Base-by-base conservation (phyloP, 2,329 filamentous ascomycete genomes). In the Sclerotinia glacialis region DNA sequence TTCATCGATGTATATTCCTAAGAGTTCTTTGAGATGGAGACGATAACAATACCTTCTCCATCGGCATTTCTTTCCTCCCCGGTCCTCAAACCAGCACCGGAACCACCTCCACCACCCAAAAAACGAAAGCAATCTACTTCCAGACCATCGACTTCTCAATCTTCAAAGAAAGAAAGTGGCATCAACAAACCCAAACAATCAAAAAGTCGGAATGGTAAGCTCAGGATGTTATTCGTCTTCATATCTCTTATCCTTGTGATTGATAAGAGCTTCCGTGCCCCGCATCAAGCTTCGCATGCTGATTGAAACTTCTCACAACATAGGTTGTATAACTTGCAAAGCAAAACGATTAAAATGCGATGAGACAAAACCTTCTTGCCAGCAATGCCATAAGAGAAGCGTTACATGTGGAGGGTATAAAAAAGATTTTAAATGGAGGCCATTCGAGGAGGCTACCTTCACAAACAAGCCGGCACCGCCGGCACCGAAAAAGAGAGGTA, bases 381-480 rank as follows among this genome's bases (percentile, higher is more conserved):
- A 85, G 67, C 87, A 90, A 78, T 90, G 88, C 74, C 80, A 85
- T 55, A 85, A 85, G 71, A 82, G 88, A 64, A 86, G 83, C 69
- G 87, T 91, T 28, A 76, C 79, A 4, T 91, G 89, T 74, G 88
- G 88, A 67, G 89, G 89, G 46, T 91, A 91, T 78, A 89, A 86
- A 76, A 91, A 89, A 76, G 86, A 89, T 76, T 91, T 90, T 79
- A 90, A 91, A 80, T 91, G 89, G 89, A 81, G 87, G 63, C 83
- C 87, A 0, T 90, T 90, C 71, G 87, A 88, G 73, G 87, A 90
- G 70, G 82, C 84, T 56, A 86, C 79, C 65, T 81, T 87, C 69
- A 77, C 78, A 26, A 77, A 78, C 61, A 84, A 82, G 71, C 65
- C 67, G 44, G 70, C 68, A 23, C 71, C 70, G 23, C 37, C 40